A percentile compares a stretch with the other conserved stretches of the same genome.
phyloP scores from a whole-genome alignment of 148 eudicot species.

The Persicaria maculosa region DNA sequence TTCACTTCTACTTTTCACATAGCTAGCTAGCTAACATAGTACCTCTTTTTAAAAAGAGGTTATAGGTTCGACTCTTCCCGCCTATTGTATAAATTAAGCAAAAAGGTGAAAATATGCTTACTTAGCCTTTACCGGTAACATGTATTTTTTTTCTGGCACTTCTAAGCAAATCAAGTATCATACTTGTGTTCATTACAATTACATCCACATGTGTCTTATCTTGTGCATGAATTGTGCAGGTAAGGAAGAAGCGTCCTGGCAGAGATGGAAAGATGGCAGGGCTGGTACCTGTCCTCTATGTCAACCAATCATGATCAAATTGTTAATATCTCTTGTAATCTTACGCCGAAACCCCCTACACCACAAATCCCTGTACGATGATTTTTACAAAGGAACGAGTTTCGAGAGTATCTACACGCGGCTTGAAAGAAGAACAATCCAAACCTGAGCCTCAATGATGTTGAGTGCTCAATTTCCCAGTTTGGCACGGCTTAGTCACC shows the following conservation, averaged over 20 bases:
- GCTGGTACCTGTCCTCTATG: conserved; percentile 12
- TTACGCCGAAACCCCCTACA: neutral
- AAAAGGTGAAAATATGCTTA: neutral
- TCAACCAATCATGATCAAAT: conserved; percentile 10
- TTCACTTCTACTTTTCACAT: neutral
- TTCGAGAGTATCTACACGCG: conserved; percentile 2
- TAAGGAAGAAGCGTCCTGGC: conserved; percentile 11
- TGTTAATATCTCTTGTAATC: neutral
- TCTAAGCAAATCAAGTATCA: neutral
- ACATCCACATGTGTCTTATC: neutral
- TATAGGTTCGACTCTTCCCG: neutral
- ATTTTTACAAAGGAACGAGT: neutral
- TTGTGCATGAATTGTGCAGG: conserved; percentile 13
- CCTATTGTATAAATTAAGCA: neutral
- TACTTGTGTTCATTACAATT: neutral
- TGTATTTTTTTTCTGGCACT: neutral
- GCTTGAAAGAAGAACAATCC: neutral
- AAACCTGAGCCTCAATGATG: neutral
- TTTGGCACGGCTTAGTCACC: neutral
- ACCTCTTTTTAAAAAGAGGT: neutral
- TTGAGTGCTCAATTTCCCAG: neutral
- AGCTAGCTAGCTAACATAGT: neutral
- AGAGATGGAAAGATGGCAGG: conserved; percentile 14
- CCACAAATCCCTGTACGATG: neutral
- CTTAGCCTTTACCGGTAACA: neutral